Percentiles rank a stretch among this genome's conserved stretches.
Conservation (phyloP, 2,329 filamentous ascomycete species). For the Rhynchosporium secalis region DNA sequence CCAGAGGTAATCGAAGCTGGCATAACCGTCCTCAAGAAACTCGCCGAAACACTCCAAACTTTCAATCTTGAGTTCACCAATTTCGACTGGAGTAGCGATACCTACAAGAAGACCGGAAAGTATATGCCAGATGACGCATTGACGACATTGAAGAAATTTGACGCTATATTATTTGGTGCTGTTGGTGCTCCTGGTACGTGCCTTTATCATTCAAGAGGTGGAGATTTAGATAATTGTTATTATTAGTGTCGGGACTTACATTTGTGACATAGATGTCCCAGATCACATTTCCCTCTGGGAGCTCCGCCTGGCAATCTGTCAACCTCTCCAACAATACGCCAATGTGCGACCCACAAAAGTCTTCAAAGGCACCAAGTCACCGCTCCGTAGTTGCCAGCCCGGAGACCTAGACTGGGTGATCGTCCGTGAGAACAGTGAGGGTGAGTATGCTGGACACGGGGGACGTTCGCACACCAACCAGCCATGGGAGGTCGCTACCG, state of each 20-base stretch:
- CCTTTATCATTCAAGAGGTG: not conserved
- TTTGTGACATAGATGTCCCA: slow-evolving; percentile 50
- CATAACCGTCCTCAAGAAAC: slow-evolving; percentile 58
- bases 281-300: slow-evolving; percentile 68
- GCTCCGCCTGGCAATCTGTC: slow-evolving; percentile 62
- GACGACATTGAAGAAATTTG: slow-evolving; percentile 53
- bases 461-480: slow-evolving; percentile 57
- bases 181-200: slow-evolving; percentile 55
- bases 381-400: slow-evolving; percentile 45
- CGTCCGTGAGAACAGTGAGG: slow-evolving; percentile 65
- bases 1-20: slow-evolving; percentile 61
- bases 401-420: slow-evolving; percentile 66
- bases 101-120: slow-evolving; percentile 57
- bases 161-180: slow-evolving; percentile 61
- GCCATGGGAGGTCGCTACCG: slow-evolving; percentile 60
- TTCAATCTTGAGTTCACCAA: slow-evolving; percentile 63
- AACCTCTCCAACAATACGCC: slow-evolving; percentile 64
- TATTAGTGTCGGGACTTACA: not conserved
- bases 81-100: slow-evolving; percentile 60
- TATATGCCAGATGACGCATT: slow-evolving; percentile 61
- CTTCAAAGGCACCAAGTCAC: slow-evolving; percentile 57
- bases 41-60: slow-evolving; percentile 51
- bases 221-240: not conserved
- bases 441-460: slow-evolving; percentile 51
- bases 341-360: slow-evolving; percentile 64